A percentile compares a stretch with the other conserved stretches of the same genome.
Conservation (phyloP, 2,329 filamentous ascomycete species). For the Biscogniauxia marginata region DNA sequence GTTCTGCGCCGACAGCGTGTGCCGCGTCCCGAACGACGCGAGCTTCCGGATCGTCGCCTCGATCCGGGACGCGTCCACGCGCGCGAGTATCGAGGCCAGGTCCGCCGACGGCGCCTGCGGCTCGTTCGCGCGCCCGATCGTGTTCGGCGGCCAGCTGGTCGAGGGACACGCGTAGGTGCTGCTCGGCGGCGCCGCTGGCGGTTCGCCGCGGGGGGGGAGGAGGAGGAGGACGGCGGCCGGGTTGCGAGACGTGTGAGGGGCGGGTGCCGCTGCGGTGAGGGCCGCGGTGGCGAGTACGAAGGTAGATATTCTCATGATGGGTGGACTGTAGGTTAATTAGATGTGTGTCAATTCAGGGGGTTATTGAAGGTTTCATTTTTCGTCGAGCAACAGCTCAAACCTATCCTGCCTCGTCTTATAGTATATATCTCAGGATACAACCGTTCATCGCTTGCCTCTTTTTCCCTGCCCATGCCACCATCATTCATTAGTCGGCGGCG, state of each 20-base stretch:
- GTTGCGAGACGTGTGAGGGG: slow-evolving; percentile 20
- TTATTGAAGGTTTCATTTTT: not conserved
- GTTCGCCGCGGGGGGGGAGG: not conserved
- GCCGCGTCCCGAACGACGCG: slow-evolving; percentile 55
- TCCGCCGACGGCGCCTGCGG: slow-evolving; percentile 28
- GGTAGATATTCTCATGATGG: slow-evolving; percentile 12
- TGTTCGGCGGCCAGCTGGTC: slow-evolving; percentile 30
- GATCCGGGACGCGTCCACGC: slow-evolving; percentile 42
- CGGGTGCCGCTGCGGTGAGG: slow-evolving; percentile 8
- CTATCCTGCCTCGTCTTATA: too few species aligned
- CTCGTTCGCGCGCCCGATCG: slow-evolving; percentile 25
- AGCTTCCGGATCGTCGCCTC: slow-evolving; percentile 51
- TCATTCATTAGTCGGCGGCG: not conserved
- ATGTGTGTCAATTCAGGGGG: not conserved
- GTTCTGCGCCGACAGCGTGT: slow-evolving; percentile 54
- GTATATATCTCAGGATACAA: too few species aligned
- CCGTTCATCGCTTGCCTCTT: not conserved
- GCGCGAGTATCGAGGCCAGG: slow-evolving; percentile 29
- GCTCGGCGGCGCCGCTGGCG: not conserved
- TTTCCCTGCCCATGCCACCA: not conserved
- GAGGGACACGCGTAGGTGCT: slow-evolving; percentile 24
- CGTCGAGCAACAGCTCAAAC: too few species aligned
- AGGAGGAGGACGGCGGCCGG: slow-evolving; percentile 18
- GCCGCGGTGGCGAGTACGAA: slow-evolving; percentile 13
- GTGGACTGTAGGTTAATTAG: not conserved